These are phyloP conservation scores for Trametes coccinea DNA, from an alignment of 768 basidiomycete genomes.

Conservation along the genomic window DNA sequence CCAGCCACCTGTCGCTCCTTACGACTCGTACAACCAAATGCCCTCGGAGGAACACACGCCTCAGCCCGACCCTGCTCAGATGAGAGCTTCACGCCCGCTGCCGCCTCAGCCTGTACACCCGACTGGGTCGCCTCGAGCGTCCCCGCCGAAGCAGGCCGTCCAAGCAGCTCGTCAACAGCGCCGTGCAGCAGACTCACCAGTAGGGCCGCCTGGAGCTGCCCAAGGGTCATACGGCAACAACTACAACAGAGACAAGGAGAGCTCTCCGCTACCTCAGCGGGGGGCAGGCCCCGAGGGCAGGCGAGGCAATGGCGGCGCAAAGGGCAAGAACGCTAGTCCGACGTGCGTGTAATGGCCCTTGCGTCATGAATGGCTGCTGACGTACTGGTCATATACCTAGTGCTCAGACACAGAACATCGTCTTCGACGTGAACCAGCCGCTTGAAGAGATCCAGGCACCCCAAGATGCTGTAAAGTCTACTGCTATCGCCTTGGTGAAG, in stretches of 20 bases:
- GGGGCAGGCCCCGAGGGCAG: constrained; percentile 37
- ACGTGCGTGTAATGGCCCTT: constrained; percentile 40
- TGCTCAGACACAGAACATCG: constrained; percentile 63
- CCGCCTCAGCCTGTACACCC: constrained; percentile 54
- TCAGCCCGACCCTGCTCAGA: constrained; percentile 39
- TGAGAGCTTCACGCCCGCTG: constrained; percentile 60
- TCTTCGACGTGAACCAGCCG: constrained; percentile 73
- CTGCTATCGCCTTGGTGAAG: constrained; percentile 85
- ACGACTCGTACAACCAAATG: constrained; percentile 30
- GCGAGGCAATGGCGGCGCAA: constrained; percentile 42
- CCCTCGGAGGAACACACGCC: constrained; percentile 33
- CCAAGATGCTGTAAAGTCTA: constrained; percentile 80
- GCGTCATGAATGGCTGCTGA: not conserved
- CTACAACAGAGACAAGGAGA: constrained; percentile 63
- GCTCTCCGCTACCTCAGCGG: constrained; percentile 64
- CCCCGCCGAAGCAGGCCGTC: constrained; percentile 62
- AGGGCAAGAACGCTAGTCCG: constrained; percentile 56
- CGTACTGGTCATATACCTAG: constrained; percentile 33
- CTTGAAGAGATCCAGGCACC: constrained; percentile 76
- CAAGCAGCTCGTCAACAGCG: constrained; percentile 46
- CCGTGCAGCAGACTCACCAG: constrained; percentile 52
- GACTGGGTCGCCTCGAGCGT: constrained; percentile 55
- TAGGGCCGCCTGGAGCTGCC: constrained; percentile 33
- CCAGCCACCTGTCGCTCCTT: constrained; percentile 29
- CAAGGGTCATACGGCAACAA: constrained; percentile 38